phyloP scores from a whole-genome alignment of 331 rosid genomes.

The Cucumis variabilis region DNA sequence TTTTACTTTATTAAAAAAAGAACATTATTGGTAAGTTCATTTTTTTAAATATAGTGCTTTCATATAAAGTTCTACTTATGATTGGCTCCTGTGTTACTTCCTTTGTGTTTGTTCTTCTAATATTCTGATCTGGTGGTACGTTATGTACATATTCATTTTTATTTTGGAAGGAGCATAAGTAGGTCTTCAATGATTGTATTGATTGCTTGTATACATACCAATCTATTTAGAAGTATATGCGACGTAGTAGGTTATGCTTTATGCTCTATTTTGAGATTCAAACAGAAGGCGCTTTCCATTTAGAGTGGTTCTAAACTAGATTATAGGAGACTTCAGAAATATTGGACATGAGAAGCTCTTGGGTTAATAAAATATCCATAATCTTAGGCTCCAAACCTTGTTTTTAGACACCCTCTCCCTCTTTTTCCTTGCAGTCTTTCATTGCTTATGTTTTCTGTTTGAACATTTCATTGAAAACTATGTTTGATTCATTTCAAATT shows the following conservation, averaged over 20 bases:
- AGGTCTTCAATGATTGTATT: constrained; percentile 60
- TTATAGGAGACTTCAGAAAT: constrained; percentile 39
- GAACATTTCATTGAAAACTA: background rate
- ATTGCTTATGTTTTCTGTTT: background rate
- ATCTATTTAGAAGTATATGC: constrained; percentile 42
- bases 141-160: constrained; percentile 33
- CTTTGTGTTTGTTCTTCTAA: constrained; percentile 8
- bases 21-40: too few species aligned
- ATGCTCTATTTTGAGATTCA: constrained; percentile 51
- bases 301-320: constrained; percentile 42
- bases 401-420: background rate
- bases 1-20: too few species aligned
- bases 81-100: background rate
- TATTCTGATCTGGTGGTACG: constrained; percentile 35
- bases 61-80: constrained; percentile 27
- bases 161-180: constrained; percentile 50
- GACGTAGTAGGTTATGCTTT: constrained; percentile 52
- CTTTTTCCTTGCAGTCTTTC: background rate
- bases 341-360: constrained; percentile 90
- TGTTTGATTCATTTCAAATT: background rate
- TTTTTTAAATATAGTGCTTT: constrained; percentile 18
- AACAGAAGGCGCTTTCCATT: constrained; percentile 42
- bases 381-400: constrained; percentile 68
- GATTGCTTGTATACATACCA: constrained; percentile 43
- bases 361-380: constrained; percentile 73